Evolutionary conservation across 2,329 filamentous ascomycete species (phyloP), one percentile per base, ranked within the genome.

Genomic region (Leptographium flavum): DNA sequence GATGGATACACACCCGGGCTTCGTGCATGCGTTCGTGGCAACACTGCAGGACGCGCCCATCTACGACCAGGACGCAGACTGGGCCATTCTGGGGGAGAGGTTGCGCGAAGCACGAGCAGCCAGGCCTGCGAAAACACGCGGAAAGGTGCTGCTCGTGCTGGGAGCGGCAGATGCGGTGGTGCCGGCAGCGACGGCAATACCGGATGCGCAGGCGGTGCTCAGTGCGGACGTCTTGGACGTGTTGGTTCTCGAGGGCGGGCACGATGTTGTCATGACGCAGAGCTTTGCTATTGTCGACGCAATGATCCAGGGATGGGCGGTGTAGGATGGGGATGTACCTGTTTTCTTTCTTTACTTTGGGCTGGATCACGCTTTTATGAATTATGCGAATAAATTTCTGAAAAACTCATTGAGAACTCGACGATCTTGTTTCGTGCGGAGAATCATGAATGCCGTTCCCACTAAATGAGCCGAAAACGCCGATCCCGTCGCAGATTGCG

Each of bases 31-130:
- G 0, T 87, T 87, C 55, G 71, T 87, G 54, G 83, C 76, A 47
- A 78, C 74, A 27, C 80, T 90, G 52, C 70, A 78, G 19, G 63
- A 82, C 54, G 80, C 79, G 2, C 85, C 84, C 0, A 76, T 88
- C 21, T 75, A 80, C 49, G 70, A 71, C 13, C 73, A 81, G 51
- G n/a, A 5, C 2, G 21, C 19, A 22, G 17, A 11, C n/a, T n/a
- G n/a, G n/a, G n/a, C n/a, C n/a, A n/a, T n/a, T n/a, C n/a, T n/a
- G n/a, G n/a, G n/a, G n/a, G n/a, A n/a, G n/a, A n/a, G n/a, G n/a
- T n/a, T n/a, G n/a, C n/a, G n/a, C 3, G 33, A 3, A 11, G 33
- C 33, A 21, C 17, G 21, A 19, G 8, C 8, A 11, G 6, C 11
- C n/a, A 9, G 17, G 2, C 17, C 33, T 9, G 11, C 33, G 8